Base-by-base conservation (phyloP, 1,284 basidiomycete genomes). In the Puccinia novopanici region DNA sequence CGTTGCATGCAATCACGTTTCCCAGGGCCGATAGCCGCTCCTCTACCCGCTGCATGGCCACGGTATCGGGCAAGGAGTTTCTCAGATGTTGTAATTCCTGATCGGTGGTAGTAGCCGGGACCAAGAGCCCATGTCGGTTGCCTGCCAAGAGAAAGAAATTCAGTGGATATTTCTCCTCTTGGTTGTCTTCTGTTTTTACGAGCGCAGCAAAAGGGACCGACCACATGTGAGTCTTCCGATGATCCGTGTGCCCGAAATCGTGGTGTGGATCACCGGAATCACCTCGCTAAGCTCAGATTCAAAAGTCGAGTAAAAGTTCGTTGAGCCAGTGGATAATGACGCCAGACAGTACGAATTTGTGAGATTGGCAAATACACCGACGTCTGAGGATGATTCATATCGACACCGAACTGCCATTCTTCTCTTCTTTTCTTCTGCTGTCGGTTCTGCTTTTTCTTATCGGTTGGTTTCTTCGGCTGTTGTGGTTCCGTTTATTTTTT, bases 1-100 rank as follows among this genome's bases (percentile, higher is more conserved):
- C 96, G 87, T 99, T 99, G 87, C 94, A 97, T 22, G 94, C 94
- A 86, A 99, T 96, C 81, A 99, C 97, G 86, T 99, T 99, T 24
- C 96, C 96, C 37, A 99, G 90, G 0, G 97, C 97, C 22, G 93
- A 95, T 82, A 99, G 88, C 65, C 96, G 91, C 88, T 99, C 96
- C 86, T 99, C 97, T 61, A 99, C 92, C 30, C 97, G 90, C 87
- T 99, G 97, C 84, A 99, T 92, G 30, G 92, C 92, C 82, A 99
- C 92, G 15, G 90, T 84, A 82, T 98, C 94, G 0, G 97, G 97
- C 34, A 99, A 89, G n/a, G 94, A 91, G 86, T 99, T 99, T 72
- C 96, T 91, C 81, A 99, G 89, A 86, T 99, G 96, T 87, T 99
- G 96, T 9, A 99, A 90, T 87, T 99, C 97, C 86, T 98, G 96